Evolutionary conservation across 2,329 filamentous ascomycete genomes (phyloP).

Genomic region (Aspergillus pseudotamarii): DNA sequence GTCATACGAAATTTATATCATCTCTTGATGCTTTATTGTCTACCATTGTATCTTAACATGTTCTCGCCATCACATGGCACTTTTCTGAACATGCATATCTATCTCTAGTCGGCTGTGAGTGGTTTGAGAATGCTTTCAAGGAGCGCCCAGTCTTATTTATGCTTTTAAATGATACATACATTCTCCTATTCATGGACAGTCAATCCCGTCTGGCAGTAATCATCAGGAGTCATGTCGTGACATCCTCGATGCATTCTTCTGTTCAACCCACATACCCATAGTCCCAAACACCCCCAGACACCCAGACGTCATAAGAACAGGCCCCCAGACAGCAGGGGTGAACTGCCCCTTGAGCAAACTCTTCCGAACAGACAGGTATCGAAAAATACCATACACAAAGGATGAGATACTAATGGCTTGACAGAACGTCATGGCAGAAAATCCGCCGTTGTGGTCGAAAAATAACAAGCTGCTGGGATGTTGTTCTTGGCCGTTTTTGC

Average conservation of each 20-base stretch:
- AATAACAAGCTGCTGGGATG: background rate
- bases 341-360: constrained; percentile 30
- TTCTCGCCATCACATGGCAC: background rate
- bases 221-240: background rate
- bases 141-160: background rate
- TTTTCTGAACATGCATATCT: background rate
- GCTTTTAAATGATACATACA: background rate
- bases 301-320: constrained; percentile 32
- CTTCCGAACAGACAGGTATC: constrained; percentile 29
- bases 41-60: background rate
- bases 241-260: background rate
- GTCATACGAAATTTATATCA: too few relatives aligned
- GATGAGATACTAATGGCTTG: constrained; percentile 31
- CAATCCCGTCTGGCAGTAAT: accelerated
- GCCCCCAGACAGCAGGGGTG: constrained; percentile 34
- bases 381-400: constrained; percentile 31
- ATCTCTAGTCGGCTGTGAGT: background rate
- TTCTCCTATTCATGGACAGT: background rate
- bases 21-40: background rate
- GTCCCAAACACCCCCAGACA: background rate
- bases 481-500: background rate
- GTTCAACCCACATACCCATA: background rate
- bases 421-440: constrained; percentile 15
- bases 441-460: background rate
- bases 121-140: background rate